A percentile compares a stretch with the other conserved stretches of the same genome.
Conservation (phyloP, 257 asterid species). For the Solanum pimpinellifolium region DNA sequence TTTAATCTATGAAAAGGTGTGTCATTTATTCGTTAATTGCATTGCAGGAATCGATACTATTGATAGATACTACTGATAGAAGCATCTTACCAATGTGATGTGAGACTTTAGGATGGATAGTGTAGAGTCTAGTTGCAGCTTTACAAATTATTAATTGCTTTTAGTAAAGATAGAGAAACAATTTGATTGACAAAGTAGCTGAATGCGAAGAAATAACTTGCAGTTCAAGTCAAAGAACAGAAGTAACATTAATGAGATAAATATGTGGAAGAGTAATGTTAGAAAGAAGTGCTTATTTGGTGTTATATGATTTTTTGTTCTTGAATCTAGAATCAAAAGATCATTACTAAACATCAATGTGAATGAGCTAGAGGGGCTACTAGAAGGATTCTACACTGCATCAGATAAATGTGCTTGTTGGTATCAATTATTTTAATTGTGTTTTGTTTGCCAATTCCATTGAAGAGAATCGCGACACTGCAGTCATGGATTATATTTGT, state of each 20-base stretch:
- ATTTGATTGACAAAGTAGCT: background rate
- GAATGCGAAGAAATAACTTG: background rate
- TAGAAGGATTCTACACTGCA: background rate
- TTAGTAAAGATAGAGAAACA: background rate
- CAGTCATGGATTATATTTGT: background rate
- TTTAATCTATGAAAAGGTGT: background rate
- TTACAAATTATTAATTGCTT: background rate
- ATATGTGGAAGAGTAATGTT: background rate
- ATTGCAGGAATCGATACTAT: background rate
- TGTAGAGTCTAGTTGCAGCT: background rate
- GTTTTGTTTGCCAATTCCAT: background rate
- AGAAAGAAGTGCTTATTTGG: background rate
- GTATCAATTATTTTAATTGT: background rate
- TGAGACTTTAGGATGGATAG: background rate
- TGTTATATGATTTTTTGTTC: background rate
- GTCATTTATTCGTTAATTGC: no score
- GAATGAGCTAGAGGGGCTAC: background rate
- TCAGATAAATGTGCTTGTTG: background rate
- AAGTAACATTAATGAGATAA: background rate
- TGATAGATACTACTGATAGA: background rate
- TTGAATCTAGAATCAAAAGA: background rate
- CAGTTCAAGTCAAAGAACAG: background rate
- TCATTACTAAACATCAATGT: background rate
- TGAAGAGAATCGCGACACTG: background rate
- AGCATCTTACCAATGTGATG: background rate